A percentile compares a stretch with the other conserved stretches of the same genome.
These are phyloP conservation scores for Claviceps fusiformis DNA, from an alignment of 2,329 filamentous ascomycete species.

Conservation along the genomic window DNA sequence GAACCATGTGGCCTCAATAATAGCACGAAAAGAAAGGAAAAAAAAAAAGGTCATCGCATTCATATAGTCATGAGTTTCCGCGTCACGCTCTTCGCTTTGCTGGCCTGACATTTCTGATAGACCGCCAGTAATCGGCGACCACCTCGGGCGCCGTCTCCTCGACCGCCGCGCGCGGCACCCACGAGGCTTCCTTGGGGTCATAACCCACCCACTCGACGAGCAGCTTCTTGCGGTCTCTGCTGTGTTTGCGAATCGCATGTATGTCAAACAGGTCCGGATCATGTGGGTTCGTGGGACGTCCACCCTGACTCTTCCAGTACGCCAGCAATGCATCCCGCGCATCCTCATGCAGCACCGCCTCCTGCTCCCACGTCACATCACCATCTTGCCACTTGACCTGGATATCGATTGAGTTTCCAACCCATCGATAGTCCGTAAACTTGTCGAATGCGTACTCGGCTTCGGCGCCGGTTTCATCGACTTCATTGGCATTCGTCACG, in stretches of 20 bases:
- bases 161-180: constrained; percentile 15
- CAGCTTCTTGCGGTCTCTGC: constrained; percentile 14
- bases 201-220: constrained; percentile 25
- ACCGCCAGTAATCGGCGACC: constrained; percentile 17
- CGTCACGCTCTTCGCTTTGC: background rate
- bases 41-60: background rate
- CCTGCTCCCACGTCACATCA: constrained; percentile 20
- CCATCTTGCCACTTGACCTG: constrained; percentile 19
- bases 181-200: constrained; percentile 15
- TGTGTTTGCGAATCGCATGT: constrained; percentile 20
- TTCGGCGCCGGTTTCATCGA: background rate
- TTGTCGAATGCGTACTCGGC: constrained; percentile 10
- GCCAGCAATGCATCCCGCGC: constrained; percentile 16
- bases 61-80: background rate
- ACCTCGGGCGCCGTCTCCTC: constrained; percentile 15
- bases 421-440: constrained; percentile 18
- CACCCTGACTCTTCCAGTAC: constrained; percentile 19
- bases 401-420: constrained; percentile 15
- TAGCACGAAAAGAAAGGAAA: background rate
- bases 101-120: background rate
- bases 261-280: constrained; percentile 19
- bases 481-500: background rate
- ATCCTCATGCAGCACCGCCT: constrained; percentile 20
- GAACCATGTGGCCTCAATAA: background rate
- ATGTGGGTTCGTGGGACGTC: constrained; percentile 19